phyloP scores from a whole-genome alignment of 78 protist species.

The Dictyostelium purpureum region DNA sequence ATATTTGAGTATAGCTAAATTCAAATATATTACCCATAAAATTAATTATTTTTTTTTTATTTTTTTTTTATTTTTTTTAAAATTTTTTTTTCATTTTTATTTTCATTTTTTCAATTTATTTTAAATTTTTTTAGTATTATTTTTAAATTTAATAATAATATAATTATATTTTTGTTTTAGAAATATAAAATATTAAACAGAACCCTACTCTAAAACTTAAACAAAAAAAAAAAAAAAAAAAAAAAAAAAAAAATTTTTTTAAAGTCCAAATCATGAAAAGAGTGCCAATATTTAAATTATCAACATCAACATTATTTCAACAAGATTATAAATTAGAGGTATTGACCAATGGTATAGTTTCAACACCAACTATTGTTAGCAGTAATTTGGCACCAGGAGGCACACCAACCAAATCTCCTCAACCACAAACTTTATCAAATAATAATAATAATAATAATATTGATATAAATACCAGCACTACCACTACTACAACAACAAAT shows the following conservation, averaged over 20 bases:
- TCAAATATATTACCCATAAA: neutral
- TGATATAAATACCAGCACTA: neutral
- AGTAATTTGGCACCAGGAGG: neutral
- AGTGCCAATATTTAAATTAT: constrained; percentile 32
- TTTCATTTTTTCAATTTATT: neutral
- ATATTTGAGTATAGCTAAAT: neutral
- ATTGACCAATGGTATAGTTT: neutral
- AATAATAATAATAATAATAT: too few relatives aligned
- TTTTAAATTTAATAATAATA: too few relatives aligned
- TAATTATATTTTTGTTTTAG: too few relatives aligned
- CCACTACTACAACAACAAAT: neutral
- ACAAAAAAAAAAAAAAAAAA: neutral
- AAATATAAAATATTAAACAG: too few relatives aligned
- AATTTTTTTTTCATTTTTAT: neutral
- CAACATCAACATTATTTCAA: constrained; percentile 37
- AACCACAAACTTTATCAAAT: neutral
- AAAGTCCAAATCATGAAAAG: constrained; percentile 43
- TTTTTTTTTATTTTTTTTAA: neutral
- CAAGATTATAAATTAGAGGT: neutral
- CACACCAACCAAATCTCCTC: neutral
- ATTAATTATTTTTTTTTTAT: neutral
- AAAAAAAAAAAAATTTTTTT: neutral
- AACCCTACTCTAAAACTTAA: neutral
- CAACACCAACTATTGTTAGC: neutral
- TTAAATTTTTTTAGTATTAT: neutral